Evolutionary conservation across 345 rosid species (phyloP).

Genomic region (Microthlaspi erraticum): DNA sequence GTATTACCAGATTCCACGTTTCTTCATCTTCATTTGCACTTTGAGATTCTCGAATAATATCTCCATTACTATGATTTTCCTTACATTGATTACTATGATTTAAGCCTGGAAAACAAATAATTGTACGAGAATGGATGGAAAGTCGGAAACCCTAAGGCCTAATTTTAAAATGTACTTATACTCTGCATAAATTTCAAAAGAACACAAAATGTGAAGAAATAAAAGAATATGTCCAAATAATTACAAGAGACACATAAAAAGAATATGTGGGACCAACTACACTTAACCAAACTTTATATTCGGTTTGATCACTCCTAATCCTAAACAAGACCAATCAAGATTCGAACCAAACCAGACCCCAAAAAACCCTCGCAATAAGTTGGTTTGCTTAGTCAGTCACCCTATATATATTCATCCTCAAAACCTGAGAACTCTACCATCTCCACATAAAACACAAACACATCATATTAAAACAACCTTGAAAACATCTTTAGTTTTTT

Average conservation of each 20-base stretch:
- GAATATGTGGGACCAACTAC: slow-evolving; percentile 6
- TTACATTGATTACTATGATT: slow-evolving; percentile 8
- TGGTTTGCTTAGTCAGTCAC: slow-evolving; percentile 25
- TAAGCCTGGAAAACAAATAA: slow-evolving; percentile 9
- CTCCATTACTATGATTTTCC: slow-evolving; percentile 26
- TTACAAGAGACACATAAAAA: background rate
- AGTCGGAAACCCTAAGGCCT: too few relatives aligned
- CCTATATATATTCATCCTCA: slow-evolving; percentile 36
- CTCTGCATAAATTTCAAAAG: background rate
- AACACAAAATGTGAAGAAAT: background rate
- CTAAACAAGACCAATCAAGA: slow-evolving; percentile 22
- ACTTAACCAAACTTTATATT: slow-evolving; percentile 27
- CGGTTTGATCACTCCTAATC: slow-evolving; percentile 10
- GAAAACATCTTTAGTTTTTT: background rate
- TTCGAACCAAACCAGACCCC: slow-evolving; percentile 37
- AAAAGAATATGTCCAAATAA: slow-evolving; percentile 11
- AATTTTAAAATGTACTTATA: too few relatives aligned
- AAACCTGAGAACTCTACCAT: too few relatives aligned
- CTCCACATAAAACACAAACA: slow-evolving; percentile 24
- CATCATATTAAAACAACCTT: slow-evolving; percentile 18
- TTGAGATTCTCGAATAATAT: slow-evolving; percentile 36
- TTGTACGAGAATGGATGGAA: background rate
- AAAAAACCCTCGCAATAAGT: slow-evolving; percentile 11
- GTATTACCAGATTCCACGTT: slow-evolving; percentile 26
- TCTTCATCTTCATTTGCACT: slow-evolving; percentile 29